Conservation (phyloP, 371 early-diverging fungal genomes). For the Mucor lusitanicus region DNA sequence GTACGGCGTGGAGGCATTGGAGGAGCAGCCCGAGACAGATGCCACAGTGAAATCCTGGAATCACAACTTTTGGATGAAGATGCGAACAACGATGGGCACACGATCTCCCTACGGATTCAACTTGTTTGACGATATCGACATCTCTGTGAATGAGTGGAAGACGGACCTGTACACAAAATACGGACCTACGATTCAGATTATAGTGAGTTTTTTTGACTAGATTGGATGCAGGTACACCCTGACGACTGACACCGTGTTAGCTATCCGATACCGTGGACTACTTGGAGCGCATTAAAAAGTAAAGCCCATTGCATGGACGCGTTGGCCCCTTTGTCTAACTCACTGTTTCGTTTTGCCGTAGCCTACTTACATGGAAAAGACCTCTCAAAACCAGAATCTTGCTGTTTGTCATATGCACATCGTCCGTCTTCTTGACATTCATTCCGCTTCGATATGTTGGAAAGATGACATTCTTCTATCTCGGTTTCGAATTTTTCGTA, state of each 20-base stretch:
- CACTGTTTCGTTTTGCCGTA: constrained; percentile 3
- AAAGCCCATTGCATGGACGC: neutral
- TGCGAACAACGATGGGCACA: constrained; percentile 13
- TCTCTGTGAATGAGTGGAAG: constrained; percentile 33
- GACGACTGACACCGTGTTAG: constrained; percentile 7
- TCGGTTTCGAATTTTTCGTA: constrained; percentile 50
- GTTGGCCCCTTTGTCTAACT: neutral
- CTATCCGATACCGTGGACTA: constrained; percentile 37
- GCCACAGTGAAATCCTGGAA: constrained; percentile 21
- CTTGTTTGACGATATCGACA: constrained; percentile 26
- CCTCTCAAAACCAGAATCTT: constrained; percentile 35
- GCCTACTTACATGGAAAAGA: constrained; percentile 46
- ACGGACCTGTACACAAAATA: constrained; percentile 31
- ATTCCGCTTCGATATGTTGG: constrained; percentile 27
- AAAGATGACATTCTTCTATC: constrained; percentile 26
- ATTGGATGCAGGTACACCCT: neutral
- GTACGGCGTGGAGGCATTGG: constrained; percentile 32
- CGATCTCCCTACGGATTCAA: constrained; percentile 6
- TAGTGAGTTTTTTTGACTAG: constrained; percentile 19
- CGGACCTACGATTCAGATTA: constrained; percentile 36
- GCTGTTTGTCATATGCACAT: constrained; percentile 7
- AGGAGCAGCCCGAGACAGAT: constrained; percentile 24
- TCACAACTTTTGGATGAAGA: constrained; percentile 13
- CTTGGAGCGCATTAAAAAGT: constrained; percentile 45
- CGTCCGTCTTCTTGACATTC: constrained; percentile 8